These are phyloP conservation scores for Cryptococcus sp. DNA, from an alignment of 1,284 basidiomycete genomes.

Conservation along the genomic window DNA sequence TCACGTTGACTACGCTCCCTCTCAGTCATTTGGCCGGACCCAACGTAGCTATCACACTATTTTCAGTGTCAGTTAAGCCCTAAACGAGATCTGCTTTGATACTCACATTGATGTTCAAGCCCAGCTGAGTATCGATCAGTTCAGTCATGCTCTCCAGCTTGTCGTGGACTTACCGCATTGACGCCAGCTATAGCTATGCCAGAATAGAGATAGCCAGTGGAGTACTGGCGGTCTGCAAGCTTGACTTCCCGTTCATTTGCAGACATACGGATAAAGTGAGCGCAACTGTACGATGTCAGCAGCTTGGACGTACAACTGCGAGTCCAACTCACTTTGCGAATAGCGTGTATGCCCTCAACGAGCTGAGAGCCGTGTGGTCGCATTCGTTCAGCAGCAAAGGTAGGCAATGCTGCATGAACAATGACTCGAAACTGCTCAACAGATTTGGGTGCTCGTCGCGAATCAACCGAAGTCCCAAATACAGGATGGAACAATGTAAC, in stretches of 20 bases:
- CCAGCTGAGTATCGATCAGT: slow-evolving; percentile 12
- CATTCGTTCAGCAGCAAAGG: slow-evolving; percentile 18
- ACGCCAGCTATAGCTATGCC: slow-evolving; percentile 25
- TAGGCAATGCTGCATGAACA: slow-evolving; percentile 20
- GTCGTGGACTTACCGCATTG: slow-evolving; percentile 20
- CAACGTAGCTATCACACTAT: slow-evolving; percentile 17
- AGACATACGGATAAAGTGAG: slow-evolving; percentile 14
- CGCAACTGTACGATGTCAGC: slow-evolving; percentile 9
- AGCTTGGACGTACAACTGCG: background rate
- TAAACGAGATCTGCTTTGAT: background rate
- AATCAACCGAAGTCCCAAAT: slow-evolving; percentile 20
- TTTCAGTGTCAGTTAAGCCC: background rate
- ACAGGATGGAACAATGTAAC: slow-evolving; percentile 24
- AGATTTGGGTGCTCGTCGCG: slow-evolving; percentile 16
- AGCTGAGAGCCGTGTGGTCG: slow-evolving; percentile 21
- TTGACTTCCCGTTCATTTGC: slow-evolving; percentile 8
- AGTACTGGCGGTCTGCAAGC: slow-evolving; percentile 12
- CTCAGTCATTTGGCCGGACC: slow-evolving; percentile 19
- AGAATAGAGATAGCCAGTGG: slow-evolving; percentile 25
- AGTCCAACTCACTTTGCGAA: slow-evolving; percentile 18
- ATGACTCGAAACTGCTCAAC: slow-evolving; percentile 13
- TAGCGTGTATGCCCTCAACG: slow-evolving; percentile 22
- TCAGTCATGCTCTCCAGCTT: background rate
- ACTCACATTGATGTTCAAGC: slow-evolving; percentile 25
- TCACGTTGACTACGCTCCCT: slow-evolving; percentile 22